These are phyloP conservation scores for Ustilago curta DNA, from an alignment of 1,284 basidiomycete genomes.

Conservation along the genomic window DNA sequence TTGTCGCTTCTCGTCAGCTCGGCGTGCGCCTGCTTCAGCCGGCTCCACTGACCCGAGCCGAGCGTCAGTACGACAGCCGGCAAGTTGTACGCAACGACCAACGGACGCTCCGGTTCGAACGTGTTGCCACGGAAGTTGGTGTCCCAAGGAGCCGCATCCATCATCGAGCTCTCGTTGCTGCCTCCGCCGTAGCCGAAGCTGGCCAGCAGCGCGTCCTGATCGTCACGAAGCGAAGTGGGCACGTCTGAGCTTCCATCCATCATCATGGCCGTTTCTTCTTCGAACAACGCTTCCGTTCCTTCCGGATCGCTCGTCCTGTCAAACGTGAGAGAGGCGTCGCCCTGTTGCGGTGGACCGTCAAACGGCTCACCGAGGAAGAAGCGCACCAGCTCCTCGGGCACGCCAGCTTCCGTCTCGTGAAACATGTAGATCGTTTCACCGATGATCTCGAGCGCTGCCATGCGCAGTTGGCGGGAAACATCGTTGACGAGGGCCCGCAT, in stretches of 20 bases:
- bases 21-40: slow-evolving; percentile 79
- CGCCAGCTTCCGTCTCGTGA: slow-evolving; percentile 73
- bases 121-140: slow-evolving; percentile 43
- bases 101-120: slow-evolving; percentile 77
- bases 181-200: slow-evolving; percentile 46
- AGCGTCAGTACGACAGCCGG: slow-evolving; percentile 90
- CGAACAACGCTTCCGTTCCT: slow-evolving; percentile 44
- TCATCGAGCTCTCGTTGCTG: slow-evolving; percentile 42
- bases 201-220: slow-evolving; percentile 40
- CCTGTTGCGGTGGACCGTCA: slow-evolving; percentile 52
- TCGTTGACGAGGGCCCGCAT: slow-evolving; percentile 75
- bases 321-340: slow-evolving; percentile 44
- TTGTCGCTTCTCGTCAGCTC: slow-evolving; percentile 74
- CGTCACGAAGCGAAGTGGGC: slow-evolving; percentile 23
- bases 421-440: slow-evolving; percentile 93
- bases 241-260: slow-evolving; percentile 28
- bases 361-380: slow-evolving; percentile 78
- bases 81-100: slow-evolving; percentile 93
- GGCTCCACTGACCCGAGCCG: slow-evolving; percentile 80
- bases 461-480: slow-evolving; percentile 78
- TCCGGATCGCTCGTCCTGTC: slow-evolving; percentile 48
- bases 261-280: slow-evolving; percentile 42
- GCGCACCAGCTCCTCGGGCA: slow-evolving; percentile 80
- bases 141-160: slow-evolving; percentile 41
- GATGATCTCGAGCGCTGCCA: slow-evolving; percentile 85